phyloP scores from a whole-genome alignment of 2,329 filamentous ascomycete genomes.

The Penicillium hordei region DNA sequence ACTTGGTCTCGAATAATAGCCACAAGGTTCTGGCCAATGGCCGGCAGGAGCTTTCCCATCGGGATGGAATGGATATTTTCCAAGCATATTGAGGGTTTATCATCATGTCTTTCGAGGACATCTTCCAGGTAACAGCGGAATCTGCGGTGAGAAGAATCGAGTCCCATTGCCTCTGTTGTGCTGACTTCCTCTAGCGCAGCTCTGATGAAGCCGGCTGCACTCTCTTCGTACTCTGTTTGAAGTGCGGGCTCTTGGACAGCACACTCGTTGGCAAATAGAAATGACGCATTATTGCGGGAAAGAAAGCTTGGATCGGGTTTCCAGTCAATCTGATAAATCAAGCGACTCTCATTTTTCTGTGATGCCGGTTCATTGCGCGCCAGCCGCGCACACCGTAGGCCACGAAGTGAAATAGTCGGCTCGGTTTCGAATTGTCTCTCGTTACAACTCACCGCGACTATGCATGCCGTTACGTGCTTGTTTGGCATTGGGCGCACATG shows the following conservation, averaged over 20 bases:
- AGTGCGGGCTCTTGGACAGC: neutral
- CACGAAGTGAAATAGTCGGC: conserved; percentile 14
- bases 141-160: neutral
- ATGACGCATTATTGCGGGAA: neutral
- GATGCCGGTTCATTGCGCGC: conserved; percentile 1
- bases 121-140: conserved; percentile 10
- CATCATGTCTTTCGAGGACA: neutral
- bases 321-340: conserved; percentile 25
- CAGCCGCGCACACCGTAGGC: conserved; percentile 18
- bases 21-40: conserved; percentile 14
- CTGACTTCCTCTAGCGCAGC: neutral
- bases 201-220: conserved; percentile 2
- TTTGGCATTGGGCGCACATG: conserved; percentile 2
- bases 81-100: neutral
- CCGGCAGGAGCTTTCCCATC: conserved; percentile 9
- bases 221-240: neutral
- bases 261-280: neutral
- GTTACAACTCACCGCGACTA: conserved; percentile 8
- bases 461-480: conserved; percentile 15
- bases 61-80: neutral
- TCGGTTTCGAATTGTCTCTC: neutral
- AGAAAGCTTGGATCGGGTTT: conserved; percentile 20
- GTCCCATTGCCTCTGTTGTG: neutral
- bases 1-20: conserved; percentile 5
- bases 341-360: neutral